These are phyloP conservation scores for Gossypium davidsonii DNA, from an alignment of 441 rosid species.

Conservation along the genomic window DNA sequence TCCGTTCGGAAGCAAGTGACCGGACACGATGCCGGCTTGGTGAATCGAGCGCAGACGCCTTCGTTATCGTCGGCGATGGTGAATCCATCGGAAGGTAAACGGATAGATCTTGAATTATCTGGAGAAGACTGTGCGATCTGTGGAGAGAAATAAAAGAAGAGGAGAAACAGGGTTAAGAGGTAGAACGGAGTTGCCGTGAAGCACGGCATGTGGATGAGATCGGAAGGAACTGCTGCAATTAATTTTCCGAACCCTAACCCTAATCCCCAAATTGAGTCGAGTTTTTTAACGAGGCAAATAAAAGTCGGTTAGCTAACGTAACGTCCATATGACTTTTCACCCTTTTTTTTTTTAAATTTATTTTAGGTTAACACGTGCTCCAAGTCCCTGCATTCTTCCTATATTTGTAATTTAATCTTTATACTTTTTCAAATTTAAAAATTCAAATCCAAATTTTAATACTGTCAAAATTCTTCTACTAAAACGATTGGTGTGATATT, in stretches of 20 bases:
- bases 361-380: no score
- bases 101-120: constrained; percentile 12
- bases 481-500: no score
- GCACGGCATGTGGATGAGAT: constrained; percentile 3
- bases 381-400: no score
- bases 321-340: no score
- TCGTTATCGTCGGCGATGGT: neutral
- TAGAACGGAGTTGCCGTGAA: neutral
- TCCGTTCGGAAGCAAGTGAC: neutral
- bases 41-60: neutral
- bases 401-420: no score
- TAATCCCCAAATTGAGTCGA: neutral
- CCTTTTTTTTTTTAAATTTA: no score
- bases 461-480: no score
- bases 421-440: no score
- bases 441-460: no score
- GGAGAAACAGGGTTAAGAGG: neutral
- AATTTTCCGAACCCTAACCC: neutral
- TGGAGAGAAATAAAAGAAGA: neutral
- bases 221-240: neutral
- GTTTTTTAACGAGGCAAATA: neutral
- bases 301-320: neutral
- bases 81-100: constrained; percentile 4
- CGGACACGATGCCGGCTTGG: neutral
- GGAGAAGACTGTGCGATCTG: neutral